Evolutionary conservation across 441 rosid species (phyloP).

Genomic region (Adansonia madagascariensis): DNA sequence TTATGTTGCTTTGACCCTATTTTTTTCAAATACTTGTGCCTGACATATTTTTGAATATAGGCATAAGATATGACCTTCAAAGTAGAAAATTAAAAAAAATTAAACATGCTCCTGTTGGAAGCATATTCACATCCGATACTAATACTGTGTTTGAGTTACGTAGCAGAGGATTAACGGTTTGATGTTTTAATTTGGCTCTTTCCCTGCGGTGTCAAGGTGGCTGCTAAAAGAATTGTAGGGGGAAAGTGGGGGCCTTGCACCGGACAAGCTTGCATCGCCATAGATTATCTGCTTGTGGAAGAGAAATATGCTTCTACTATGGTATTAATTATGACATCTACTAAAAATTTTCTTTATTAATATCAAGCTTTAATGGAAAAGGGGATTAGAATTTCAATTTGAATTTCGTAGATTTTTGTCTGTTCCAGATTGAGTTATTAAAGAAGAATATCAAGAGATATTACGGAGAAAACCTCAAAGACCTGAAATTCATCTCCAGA

Average conservation of each 20-base stretch:
- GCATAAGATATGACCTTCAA: too few species aligned
- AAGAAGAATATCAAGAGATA: constrained; percentile 50
- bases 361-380: not conserved
- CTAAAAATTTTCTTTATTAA: not conserved
- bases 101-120: too few species aligned
- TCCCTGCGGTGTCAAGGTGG: constrained; percentile 40
- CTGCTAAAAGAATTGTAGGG: constrained; percentile 63
- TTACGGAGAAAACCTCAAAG: constrained; percentile 61
- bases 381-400: not conserved
- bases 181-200: not conserved
- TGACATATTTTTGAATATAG: too few species aligned
- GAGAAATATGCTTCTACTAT: constrained; percentile 48
- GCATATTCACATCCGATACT: too few species aligned
- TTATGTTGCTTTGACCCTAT: too few species aligned
- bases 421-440: constrained; percentile 62
- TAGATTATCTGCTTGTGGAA: constrained; percentile 71
- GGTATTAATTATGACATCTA: constrained; percentile 39
- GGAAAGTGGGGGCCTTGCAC: constrained; percentile 80
- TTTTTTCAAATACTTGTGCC: too few species aligned
- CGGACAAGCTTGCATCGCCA: constrained; percentile 80
- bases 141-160: too few species aligned
- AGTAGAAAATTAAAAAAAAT: too few species aligned
- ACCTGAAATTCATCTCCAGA: constrained; percentile 54
- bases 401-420: constrained; percentile 5
- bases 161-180: not conserved